Percentiles rank a stretch among this genome's conserved stretches.
phyloP scores from a whole-genome alignment of 169 alveolate genomes.

The Eimeria sp. region DNA sequence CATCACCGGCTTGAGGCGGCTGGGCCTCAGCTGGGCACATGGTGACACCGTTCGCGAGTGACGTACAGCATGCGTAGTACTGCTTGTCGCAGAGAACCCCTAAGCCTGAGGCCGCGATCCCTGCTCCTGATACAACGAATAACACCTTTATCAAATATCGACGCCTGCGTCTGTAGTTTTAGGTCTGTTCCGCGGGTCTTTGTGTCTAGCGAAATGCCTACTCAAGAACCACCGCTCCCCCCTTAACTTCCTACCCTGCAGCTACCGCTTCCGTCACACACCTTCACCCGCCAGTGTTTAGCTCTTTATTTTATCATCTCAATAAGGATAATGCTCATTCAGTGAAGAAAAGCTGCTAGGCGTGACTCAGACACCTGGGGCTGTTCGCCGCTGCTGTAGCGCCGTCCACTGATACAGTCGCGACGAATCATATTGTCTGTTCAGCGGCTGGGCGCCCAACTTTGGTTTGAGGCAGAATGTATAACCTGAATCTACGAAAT shows the following conservation, averaged over 20 bases:
- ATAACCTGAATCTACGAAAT: not conserved
- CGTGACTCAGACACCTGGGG: slow-evolving; percentile 14
- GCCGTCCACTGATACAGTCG: not conserved
- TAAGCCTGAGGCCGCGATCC: not conserved
- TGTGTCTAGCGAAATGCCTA: not conserved
- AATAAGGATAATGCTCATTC: not conserved
- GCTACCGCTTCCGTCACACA: not conserved
- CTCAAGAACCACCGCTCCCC: not conserved
- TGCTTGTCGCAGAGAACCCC: slow-evolving; percentile 14
- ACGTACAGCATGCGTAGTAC: not conserved
- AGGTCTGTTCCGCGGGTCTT: not conserved
- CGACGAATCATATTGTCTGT: not conserved
- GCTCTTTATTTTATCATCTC: not conserved
- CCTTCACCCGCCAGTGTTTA: slow-evolving; percentile 3
- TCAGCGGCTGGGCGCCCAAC: not conserved
- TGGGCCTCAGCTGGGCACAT: slow-evolving; percentile 40
- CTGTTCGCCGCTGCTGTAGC: slow-evolving; percentile 11
- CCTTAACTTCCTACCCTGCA: not conserved
- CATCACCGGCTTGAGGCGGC: slow-evolving; percentile 24
- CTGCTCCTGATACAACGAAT: not conserved
- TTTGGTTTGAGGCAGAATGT: not conserved
- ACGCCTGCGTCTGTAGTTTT: not conserved
- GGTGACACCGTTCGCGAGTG: not conserved
- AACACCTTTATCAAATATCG: not conserved
- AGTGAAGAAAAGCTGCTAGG: not conserved